Percentiles rank a stretch among this genome's conserved stretches.
These are phyloP conservation scores for Diphasiastrum complanatum DNA, from an alignment of 83 land plant species.

Conservation along the genomic window DNA sequence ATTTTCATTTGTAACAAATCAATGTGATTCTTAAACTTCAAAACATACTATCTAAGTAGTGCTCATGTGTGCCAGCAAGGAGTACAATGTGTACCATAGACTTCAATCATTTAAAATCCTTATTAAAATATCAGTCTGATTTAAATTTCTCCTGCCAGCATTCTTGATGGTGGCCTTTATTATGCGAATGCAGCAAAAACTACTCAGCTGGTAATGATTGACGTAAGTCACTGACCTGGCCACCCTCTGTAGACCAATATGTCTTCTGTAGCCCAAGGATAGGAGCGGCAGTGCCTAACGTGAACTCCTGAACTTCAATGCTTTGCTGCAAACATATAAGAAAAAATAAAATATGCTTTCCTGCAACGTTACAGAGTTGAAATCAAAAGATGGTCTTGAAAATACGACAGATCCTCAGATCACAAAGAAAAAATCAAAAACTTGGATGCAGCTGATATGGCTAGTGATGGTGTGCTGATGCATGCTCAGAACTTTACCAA, in stretches of 20 bases:
- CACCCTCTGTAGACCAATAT: constrained; percentile 29
- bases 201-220: no score
- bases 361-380: background rate
- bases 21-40: no score
- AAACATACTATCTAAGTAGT: no score
- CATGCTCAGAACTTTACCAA: no score
- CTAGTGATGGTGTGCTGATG: no score
- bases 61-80: no score
- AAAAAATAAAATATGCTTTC: background rate
- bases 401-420: background rate
- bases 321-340: constrained; percentile 26
- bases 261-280: constrained; percentile 28
- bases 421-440: no score
- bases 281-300: constrained; percentile 30
- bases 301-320: constrained; percentile 37
- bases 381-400: background rate
- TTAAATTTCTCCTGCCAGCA: background rate
- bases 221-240: constrained; percentile 21
- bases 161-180: background rate
- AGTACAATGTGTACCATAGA: no score
- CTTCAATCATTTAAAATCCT: no score
- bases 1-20: no score
- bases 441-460: no score
- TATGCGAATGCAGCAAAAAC: background rate
- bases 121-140: no score